These are phyloP conservation scores for Elongisporangium prolatum DNA, from an alignment of 352 stramenopile genomes.

Conservation along the genomic window DNA sequence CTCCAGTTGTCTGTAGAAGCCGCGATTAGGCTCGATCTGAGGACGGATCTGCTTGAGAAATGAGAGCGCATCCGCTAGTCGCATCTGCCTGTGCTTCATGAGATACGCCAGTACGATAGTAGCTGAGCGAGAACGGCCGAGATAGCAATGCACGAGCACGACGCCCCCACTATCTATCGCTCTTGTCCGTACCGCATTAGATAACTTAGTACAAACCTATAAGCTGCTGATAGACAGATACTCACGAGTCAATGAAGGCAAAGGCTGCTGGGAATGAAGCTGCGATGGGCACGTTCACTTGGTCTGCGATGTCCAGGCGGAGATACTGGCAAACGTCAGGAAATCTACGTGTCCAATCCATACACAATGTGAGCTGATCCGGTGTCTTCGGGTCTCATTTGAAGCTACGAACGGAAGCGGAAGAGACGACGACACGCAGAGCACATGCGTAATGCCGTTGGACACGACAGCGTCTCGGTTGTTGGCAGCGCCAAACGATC, in stretches of 20 bases:
- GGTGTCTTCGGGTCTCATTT: background rate
- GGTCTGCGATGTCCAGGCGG: conserved; percentile 46
- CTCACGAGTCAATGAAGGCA: conserved; percentile 57
- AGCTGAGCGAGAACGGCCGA: conserved; percentile 61
- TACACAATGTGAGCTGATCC: background rate
- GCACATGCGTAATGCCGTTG: conserved; percentile 46
- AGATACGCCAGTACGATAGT: conserved; percentile 68
- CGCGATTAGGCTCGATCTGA: conserved; percentile 58
- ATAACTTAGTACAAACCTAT: background rate
- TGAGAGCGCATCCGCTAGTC: conserved; percentile 32
- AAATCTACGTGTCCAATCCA: conserved; percentile 18
- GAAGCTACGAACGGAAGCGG: conserved; percentile 22
- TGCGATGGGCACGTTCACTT: conserved; percentile 29
- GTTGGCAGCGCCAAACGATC: conserved; percentile 54
- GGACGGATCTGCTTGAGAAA: conserved; percentile 40
- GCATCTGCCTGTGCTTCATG: conserved; percentile 29
- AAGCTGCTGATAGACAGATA: background rate
- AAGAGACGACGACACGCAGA: conserved; percentile 47
- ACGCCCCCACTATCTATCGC: conserved; percentile 32
- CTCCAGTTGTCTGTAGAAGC: conserved; percentile 51
- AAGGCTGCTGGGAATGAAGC: conserved; percentile 39
- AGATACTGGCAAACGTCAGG: conserved; percentile 48
- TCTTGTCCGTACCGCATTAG: conserved; percentile 10
- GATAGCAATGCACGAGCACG: conserved; percentile 76
- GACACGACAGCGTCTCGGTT: conserved; percentile 38